Evolutionary conservation across 352 stramenopile species (phyloP), one percentile per base, ranked within the genome.

Genomic region (Blastocystis hominis): DNA sequence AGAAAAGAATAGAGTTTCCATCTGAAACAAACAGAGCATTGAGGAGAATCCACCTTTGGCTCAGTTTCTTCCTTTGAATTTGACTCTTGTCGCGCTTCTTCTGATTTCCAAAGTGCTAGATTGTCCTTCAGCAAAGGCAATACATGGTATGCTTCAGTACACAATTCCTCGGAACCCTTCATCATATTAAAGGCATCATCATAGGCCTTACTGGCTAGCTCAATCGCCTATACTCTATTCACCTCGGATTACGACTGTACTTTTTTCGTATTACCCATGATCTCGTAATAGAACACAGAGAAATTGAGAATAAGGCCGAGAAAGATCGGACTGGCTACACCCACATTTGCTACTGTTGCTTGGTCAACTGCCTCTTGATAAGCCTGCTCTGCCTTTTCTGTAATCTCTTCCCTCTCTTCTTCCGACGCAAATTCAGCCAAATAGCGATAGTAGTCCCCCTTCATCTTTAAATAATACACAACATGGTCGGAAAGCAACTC

Each of bases 261-360:
- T 38, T 38, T 24, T 24, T 13, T n/a, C 20, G 59, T 34, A 4
- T 68, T n/a, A 10, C 59, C 59, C 3, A 89, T 10, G 61, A 89
- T 90, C 13, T 89, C 88, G 56, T 87, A 90, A 70, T 88, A 88
- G 62, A 90, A 90, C 3, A 90, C 88, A 13, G 86, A 70, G 36
- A 88, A 88, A 78, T 91, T 91, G 78, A 91, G 88, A 50, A 88
- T 79, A 6, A 90, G 80, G 7, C 89, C 89, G 30, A 91, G 88
- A 13, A 86, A 81, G 9, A 89, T 15, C 0, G 55, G 80, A 78
- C 89, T 68, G 42, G 88, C 89, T 30, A 86, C 77, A 9, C 63
- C 13, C 40, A 91, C 46, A 62, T 90, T 75, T 1, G 75, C 36
- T 40, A 24, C 56, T 7, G 76, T 79, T 38, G 89, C 44, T 1